Evolutionary conservation across 345 rosid genomes (phyloP).

Genomic region (Moringa oleifera): DNA sequence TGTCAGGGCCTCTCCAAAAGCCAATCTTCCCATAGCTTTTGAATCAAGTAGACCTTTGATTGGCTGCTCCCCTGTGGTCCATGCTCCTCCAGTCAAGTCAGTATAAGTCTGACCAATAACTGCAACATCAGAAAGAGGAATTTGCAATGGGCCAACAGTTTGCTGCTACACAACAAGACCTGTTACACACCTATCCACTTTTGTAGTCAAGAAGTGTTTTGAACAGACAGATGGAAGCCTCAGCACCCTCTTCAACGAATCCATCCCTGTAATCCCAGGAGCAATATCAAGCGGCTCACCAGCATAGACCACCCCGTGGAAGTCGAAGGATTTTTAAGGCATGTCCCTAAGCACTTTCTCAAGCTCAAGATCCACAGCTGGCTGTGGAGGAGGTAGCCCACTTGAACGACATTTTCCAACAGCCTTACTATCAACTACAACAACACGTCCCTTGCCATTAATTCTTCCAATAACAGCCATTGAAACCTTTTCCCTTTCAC

Average conservation of each 20-base stretch:
- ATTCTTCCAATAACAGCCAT: constrained; percentile 91
- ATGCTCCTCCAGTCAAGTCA: constrained; percentile 79
- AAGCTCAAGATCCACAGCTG: constrained; percentile 91
- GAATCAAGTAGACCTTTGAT: constrained; percentile 81
- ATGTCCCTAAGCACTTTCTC: constrained; percentile 91
- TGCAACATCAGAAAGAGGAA: constrained; percentile 91
- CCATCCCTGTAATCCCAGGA: constrained; percentile 75
- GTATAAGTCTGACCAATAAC: constrained; percentile 87
- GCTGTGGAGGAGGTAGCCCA: constrained; percentile 74
- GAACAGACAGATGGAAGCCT: constrained; percentile 85
- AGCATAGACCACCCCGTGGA: constrained; percentile 39
- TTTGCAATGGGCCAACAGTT: constrained; percentile 93
- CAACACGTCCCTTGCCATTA: constrained; percentile 69
- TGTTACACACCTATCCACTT: constrained; percentile 92
- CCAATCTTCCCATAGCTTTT: constrained; percentile 94
- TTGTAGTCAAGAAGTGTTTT: constrained; percentile 79
- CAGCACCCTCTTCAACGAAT: constrained; percentile 77
- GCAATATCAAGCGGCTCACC: constrained; percentile 82
- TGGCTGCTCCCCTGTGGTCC: constrained; percentile 91
- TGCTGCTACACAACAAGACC: constrained; percentile 98
- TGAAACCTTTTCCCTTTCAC: constrained; percentile 86
- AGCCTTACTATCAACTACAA: constrained; percentile 65
- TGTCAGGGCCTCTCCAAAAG: constrained; percentile 89
- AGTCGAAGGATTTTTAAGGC: constrained; percentile 86
- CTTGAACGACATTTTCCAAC: constrained; percentile 37